Base-by-base conservation (phyloP, 441 rosid species). In the Euphorbia schlechtendalii region DNA sequence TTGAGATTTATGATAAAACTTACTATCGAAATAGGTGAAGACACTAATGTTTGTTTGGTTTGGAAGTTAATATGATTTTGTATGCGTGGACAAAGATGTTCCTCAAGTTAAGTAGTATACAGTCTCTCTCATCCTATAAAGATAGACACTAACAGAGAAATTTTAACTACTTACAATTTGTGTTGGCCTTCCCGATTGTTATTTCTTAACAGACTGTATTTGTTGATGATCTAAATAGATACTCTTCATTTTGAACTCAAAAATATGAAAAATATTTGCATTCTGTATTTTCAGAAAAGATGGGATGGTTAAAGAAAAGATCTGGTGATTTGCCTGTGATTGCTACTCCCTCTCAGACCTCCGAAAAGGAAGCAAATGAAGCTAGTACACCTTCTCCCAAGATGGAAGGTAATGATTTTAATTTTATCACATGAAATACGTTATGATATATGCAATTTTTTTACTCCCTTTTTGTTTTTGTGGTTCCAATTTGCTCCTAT, bases 321-420 rank as follows among this genome's bases (percentile, higher is more conserved):
- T 59, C 54, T 25, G 74, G 61, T 63, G 59, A 63, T 49, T 60
- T 61, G 9, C 36, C 68, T 36, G 41, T 40, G 38, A 75, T 77
- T 64, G 69, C 65, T 65, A 69, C 71, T 28, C 15, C 71, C 20
- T 30, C 70, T 32, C 12, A 21, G 51, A 17, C 53, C 62, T 48
- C 67, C 13, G 64, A 66, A 41, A 68, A 38, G 52, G 74, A 70
- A 60, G 69, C 59, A 66, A 66, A 71, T 32, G 68, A 41, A 57
- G 57, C 52, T 17, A 46, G 25, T 52, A 36, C 49, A 34, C 56
- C 55, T 17, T 71, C 77, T 68, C 49, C 82, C 64, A 65, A 63
- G 38, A 62, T 13, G n/a, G 74, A 73, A 84, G 87, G 85, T 79
- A 56, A 12, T 34, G 18, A 18, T 22, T 32, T 45, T 49, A 45